Evolutionary conservation across 2,329 filamentous ascomycete species (phyloP).

Genomic region (Xylaria sp.): DNA sequence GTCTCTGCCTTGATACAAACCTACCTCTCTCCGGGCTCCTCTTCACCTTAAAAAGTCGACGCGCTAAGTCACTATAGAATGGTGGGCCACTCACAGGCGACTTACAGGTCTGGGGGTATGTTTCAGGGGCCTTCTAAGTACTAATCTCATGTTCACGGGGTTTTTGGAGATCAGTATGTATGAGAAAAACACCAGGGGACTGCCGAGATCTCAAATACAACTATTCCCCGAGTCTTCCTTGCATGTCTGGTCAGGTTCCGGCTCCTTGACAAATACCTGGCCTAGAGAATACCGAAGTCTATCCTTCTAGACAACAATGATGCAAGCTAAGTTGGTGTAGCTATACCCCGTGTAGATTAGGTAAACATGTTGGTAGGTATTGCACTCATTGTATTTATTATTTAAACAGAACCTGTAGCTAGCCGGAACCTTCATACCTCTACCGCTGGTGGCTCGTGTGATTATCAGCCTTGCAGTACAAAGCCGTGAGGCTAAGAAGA

Average conservation of each 20-base stretch:
- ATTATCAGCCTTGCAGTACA: conserved; percentile 25
- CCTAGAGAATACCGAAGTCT: conserved; percentile 11
- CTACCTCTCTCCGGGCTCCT: neutral
- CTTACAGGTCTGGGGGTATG: conserved; percentile 18
- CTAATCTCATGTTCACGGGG: neutral
- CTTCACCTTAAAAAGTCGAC: neutral
- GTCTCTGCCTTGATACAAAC: neutral
- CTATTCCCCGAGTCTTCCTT: conserved; percentile 11
- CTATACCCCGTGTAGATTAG: no score
- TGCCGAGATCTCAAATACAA: conserved; percentile 20
- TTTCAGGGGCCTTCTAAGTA: conserved; percentile 19
- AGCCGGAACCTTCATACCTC: no score
- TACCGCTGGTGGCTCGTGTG: neutral
- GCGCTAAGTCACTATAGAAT: neutral
- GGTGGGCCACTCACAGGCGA: neutral
- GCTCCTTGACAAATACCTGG: conserved; percentile 24
- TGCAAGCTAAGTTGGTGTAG: neutral
- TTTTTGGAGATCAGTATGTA: conserved; percentile 8
- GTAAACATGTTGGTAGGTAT: no score
- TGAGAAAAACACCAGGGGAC: neutral
- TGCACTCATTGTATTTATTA: no score
- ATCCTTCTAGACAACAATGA: conserved; percentile 8
- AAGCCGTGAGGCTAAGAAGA: conserved; percentile 14
- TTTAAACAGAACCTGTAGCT: neutral
- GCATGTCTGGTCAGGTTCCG: conserved; percentile 11